These are phyloP conservation scores for Cryphonectria naterciae DNA, from an alignment of 2,329 filamentous ascomycete genomes.

Conservation along the genomic window DNA sequence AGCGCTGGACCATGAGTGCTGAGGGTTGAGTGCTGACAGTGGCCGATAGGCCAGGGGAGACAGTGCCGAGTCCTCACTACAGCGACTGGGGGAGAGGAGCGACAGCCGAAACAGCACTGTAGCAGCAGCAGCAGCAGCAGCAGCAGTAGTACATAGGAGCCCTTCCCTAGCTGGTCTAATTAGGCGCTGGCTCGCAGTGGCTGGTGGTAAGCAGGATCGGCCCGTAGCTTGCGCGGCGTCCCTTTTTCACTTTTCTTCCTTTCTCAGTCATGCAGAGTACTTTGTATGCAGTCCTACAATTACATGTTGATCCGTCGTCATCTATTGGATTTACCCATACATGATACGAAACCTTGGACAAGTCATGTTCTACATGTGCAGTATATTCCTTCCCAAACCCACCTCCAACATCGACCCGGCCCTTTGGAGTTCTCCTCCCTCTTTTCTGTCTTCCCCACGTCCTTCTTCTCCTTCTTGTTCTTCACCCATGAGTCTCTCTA, in stretches of 20 bases:
- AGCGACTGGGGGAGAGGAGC: neutral
- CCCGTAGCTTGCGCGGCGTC: slow-evolving; percentile 6
- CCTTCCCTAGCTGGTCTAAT: neutral
- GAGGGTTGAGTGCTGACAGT: neutral
- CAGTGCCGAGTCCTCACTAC: neutral
- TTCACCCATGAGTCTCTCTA: too few relatives aligned
- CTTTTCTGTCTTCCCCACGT: too few relatives aligned
- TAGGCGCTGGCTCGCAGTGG: neutral
- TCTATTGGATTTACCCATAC: neutral
- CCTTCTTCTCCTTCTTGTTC: too few relatives aligned
- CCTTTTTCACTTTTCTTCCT: neutral
- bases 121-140: too few relatives aligned
- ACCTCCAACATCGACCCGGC: too few relatives aligned
- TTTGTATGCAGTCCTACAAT: too few relatives aligned
- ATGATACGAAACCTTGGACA: too few relatives aligned
- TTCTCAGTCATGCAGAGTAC: too few relatives aligned
- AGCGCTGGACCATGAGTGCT: neutral
- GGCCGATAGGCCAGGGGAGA: neutral
- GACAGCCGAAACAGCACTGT: neutral
- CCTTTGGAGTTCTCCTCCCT: neutral
- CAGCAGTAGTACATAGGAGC: neutral
- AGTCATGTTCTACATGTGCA: too few relatives aligned
- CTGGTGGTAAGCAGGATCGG: slow-evolving; percentile 10
- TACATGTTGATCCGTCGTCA: too few relatives aligned
- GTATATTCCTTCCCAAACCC: too few relatives aligned